Evolutionary conservation across 2,329 filamentous ascomycete genomes (phyloP).

Genomic region (Lasiodiplodia gonubiensis): DNA sequence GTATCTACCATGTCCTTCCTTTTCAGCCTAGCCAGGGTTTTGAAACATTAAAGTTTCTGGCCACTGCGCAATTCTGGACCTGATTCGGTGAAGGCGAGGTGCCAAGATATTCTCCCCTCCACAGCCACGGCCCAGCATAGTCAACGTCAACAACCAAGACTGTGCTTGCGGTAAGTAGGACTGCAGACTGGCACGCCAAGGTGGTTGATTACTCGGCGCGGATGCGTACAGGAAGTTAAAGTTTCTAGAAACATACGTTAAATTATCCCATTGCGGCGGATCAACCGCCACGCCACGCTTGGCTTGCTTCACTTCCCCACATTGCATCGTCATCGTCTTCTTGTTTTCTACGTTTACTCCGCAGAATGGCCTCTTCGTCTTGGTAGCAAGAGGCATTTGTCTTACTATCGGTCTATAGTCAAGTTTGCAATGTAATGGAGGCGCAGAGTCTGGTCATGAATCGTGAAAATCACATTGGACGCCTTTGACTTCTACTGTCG

Average conservation of each 20-base stretch:
- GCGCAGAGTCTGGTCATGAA: not conserved
- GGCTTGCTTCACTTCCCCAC: not conserved
- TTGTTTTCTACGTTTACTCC: not conserved
- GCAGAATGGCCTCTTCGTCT: too few relatives aligned
- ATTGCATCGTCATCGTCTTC: not conserved
- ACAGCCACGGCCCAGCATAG: slow-evolving; percentile 3
- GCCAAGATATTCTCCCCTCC: not conserved
- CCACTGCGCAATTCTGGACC: not conserved
- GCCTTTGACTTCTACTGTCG: not conserved
- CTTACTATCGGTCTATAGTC: not conserved
- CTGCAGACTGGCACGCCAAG: slow-evolving; percentile 3
- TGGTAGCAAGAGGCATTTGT: not conserved
- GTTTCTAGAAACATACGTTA: not conserved
- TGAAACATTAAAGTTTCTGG: slow-evolving; percentile 5
- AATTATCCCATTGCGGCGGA: not conserved
- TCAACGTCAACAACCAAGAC: not conserved
- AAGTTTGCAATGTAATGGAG: not conserved
- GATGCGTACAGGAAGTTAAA: slow-evolving; percentile 1
- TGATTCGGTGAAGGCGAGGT: not conserved
- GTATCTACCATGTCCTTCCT: too few relatives aligned
- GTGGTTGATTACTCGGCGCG: not conserved
- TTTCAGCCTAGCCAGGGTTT: not conserved
- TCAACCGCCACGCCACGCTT: slow-evolving; percentile 14
- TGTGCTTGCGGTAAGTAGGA: too few relatives aligned
- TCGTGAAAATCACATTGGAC: not conserved